Base-by-base conservation (phyloP, 176 grass and related monocot species). In the Cenchrus purpureus region DNA sequence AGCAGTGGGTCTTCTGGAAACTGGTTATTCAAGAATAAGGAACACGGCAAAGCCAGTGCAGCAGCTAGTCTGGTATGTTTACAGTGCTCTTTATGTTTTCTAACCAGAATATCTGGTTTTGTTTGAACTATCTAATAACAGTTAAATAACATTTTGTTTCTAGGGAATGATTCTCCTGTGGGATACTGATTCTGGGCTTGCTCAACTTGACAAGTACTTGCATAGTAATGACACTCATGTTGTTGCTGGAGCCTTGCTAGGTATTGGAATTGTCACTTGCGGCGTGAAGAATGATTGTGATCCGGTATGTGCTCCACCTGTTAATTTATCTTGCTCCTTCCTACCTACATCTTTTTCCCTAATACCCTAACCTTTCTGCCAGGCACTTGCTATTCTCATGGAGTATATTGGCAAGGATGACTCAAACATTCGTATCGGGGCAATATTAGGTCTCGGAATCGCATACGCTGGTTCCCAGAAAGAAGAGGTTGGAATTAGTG, bases 1-100 rank as follows among this genome's bases (percentile, higher is more conserved):
- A 92, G 84, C 77, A 87, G 89, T 11, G 97, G 86, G n/a, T 80
- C 97, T 85, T 90, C 93, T 62, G 86, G 97, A 68, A 96, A 76
- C 80, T 96, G 97, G 97, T 81, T 99, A 84, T 99, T 99, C 77
- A 99, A 96, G 68, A 99, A 99, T 59, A 99, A 99, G 84, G 97
- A 99, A 72, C 94, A 99, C 82, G 97, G 97, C 32, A 99, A 96
- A 85, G 90, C 97, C 51, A 99, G 91, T 48, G 97, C 94, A 73
- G 91, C 94, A 16, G 97, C 97, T 88, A 99, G 97, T 69, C 86
- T 96, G 91, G 97, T 99, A 92, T 29, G 79, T 22, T 81, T 78
- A 60, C 48, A 34, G 37, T 74, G 8, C 73, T 82, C 5, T 50
- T 58, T 82, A 76, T 60, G 57, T 69, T 79, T 74, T n/a, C 2